Evolutionary conservation across 306 rosid genomes (phyloP).

Genomic region (Aeschynomene evenia): DNA sequence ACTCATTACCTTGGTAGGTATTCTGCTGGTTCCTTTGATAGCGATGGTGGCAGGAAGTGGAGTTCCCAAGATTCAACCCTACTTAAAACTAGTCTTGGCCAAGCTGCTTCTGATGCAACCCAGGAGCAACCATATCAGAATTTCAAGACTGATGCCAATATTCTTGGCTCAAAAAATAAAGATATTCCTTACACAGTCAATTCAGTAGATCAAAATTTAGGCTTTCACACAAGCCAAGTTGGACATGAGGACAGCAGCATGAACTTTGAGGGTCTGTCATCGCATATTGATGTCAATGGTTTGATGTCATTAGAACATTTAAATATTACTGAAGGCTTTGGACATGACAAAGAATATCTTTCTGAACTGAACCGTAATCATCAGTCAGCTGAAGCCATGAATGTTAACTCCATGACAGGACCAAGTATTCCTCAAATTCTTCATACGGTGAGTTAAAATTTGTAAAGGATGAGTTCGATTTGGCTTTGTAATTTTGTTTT

Average conservation of each 20-base stretch:
- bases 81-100: conserved; percentile 51
- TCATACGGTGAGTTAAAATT: conserved; percentile 64
- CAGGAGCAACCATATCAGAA: conserved; percentile 57
- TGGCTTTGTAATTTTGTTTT: neutral
- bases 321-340: conserved; percentile 49
- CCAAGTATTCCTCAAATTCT: conserved; percentile 96
- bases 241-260: conserved; percentile 51
- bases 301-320: conserved; percentile 51
- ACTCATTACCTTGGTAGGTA: conserved; percentile 69
- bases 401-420: conserved; percentile 46
- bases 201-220: conserved; percentile 52
- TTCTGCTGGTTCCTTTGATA: conserved; percentile 83
- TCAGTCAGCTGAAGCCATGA: conserved; percentile 44
- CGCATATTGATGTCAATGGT: conserved; percentile 53
- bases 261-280: conserved; percentile 54
- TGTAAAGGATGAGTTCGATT: conserved; percentile 21
- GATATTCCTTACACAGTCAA: conserved; percentile 40
- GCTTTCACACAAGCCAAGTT: conserved; percentile 47
- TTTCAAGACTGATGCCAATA: conserved; percentile 54
- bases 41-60: conserved; percentile 89
- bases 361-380: conserved; percentile 52
- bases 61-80: conserved; percentile 73
- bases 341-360: conserved; percentile 45
- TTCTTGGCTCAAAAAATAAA: conserved; percentile 49
- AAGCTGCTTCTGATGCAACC: conserved; percentile 63